A percentile compares a stretch with the other conserved stretches of the same genome.
phyloP scores from a whole-genome alignment of 75 land plant species.

The Isoetes taiwanensis region DNA sequence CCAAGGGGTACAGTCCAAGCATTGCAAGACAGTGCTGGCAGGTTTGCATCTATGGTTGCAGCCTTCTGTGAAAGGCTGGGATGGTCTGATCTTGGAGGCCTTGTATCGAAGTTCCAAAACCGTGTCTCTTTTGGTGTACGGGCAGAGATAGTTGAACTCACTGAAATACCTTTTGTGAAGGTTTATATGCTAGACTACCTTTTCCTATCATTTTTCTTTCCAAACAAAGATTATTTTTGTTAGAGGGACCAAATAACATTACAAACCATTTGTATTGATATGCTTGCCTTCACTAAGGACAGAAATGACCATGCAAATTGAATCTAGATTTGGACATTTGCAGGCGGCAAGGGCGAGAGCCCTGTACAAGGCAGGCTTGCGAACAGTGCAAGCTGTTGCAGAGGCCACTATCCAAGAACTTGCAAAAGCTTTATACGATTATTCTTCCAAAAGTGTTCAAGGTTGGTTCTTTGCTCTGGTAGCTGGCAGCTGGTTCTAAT shows the following conservation, averaged over 20 bases:
- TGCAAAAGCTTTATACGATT: conserved; percentile 72
- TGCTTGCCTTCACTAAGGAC: neutral
- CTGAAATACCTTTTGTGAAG: conserved; percentile 89
- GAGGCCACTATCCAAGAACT: conserved; percentile 73
- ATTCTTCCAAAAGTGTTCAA: conserved; percentile 51
- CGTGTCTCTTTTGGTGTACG: conserved; percentile 97
- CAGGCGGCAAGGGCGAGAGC: conserved; percentile 95
- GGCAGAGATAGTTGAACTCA: conserved; percentile 94
- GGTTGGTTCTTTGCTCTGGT: conserved; percentile 17
- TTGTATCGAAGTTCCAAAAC: conserved; percentile 91
- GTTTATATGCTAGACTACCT: conserved; percentile 14
- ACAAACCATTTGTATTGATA: too few relatives aligned
- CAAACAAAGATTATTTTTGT: too few relatives aligned
- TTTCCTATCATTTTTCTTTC: conserved; percentile 1
- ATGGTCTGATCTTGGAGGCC: conserved; percentile 88
- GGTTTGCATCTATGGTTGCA: conserved; percentile 94
- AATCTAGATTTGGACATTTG: neutral
- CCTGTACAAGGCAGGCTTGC: conserved; percentile 85
- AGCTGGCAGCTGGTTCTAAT: neutral
- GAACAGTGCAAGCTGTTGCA: conserved; percentile 83
- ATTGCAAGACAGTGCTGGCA: conserved; percentile 93
- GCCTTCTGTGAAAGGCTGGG: conserved; percentile 92
- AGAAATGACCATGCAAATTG: neutral
- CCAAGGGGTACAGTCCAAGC: conserved; percentile 96
- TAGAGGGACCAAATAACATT: too few relatives aligned